Conservation (phyloP, 2,329 filamentous ascomycete genomes). For the Botrytis sinoallii region DNA sequence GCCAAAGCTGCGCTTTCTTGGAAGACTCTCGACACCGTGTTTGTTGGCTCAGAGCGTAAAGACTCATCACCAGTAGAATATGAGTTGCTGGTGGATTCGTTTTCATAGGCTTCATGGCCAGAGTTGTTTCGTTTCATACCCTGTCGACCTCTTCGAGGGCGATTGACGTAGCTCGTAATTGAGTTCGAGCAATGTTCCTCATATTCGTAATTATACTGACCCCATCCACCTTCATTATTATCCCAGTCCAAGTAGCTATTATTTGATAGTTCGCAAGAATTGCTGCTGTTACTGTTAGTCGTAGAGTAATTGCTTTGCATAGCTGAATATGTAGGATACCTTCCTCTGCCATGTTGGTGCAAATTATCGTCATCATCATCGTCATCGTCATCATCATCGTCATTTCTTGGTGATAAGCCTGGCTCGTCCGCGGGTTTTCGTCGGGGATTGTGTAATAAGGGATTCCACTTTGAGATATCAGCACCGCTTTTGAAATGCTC, state of each 20-base stretch:
- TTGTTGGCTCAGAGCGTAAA: not conserved
- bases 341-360: not conserved
- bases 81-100: not conserved
- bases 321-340: not conserved
- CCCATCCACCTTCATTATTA: not conserved
- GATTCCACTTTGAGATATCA: not conserved
- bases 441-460: not conserved
- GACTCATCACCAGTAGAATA: fast-evolving
- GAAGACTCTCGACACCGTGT: not conserved
- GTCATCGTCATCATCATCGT: not conserved
- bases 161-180: not conserved
- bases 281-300: not conserved
- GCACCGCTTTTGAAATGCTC: not conserved
- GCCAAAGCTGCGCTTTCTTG: not conserved
- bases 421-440: not conserved
- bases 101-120: not conserved
- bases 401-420: not conserved
- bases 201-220: not conserved
- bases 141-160: not conserved
- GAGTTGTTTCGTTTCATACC: not conserved
- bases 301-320: not conserved
- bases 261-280: fast-evolving
- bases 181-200: not conserved
- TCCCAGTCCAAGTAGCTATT: not conserved
- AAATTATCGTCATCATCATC: not conserved